Evolutionary conservation across 768 basidiomycete species (phyloP), one percentile per base, ranked within the genome.

Genomic region (Lactarius pseudohatsudake): DNA sequence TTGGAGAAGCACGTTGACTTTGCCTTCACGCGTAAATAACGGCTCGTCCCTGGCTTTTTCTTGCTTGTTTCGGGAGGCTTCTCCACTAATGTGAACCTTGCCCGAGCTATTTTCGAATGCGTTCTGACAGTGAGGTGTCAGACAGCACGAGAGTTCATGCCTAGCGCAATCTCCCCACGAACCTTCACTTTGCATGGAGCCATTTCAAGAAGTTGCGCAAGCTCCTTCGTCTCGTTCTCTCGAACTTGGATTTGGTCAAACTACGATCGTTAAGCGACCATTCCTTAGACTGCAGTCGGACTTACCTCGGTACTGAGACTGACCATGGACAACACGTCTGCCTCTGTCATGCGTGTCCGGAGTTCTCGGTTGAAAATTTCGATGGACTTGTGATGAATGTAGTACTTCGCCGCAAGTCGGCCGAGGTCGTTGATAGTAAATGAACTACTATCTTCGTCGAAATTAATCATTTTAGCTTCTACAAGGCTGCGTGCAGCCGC

Each of bases 331-430:
- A 99, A 82, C 36, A 94, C 85, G 76, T 98, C 95, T 2, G 96
- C 97, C 77, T 98, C 96, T 2, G 89, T 85, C 96, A 98, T 97
- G 64, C 79, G 85, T 1, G 86, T 83, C 59, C 86, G 82, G 77
- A 98, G 92, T 66, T 84, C 77, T 68, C 83, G 77, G 76, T 90
- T 92, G 81, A 96, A 98, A 7, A 91, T 85, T 75, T 93, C 92
- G 41, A 98, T 88, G 4, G 92, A 94, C 54, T 85, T 78, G 75
- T 93, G 79, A 22, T 90, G 86, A 73, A 99, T 91, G 77, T 98
- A 99, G 76, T 97, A 99, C 77, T 91, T 96, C 4, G 96, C 94
- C 0, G 97, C 95, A 72, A 98, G 96, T 69, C 94, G 81, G n/a
- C 97, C 97, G 2, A 96, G 77, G 69, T 97, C 96, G n/a, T 91